These are phyloP conservation scores for Quercus phellos DNA, from an alignment of 331 rosid genomes.

Conservation along the genomic window DNA sequence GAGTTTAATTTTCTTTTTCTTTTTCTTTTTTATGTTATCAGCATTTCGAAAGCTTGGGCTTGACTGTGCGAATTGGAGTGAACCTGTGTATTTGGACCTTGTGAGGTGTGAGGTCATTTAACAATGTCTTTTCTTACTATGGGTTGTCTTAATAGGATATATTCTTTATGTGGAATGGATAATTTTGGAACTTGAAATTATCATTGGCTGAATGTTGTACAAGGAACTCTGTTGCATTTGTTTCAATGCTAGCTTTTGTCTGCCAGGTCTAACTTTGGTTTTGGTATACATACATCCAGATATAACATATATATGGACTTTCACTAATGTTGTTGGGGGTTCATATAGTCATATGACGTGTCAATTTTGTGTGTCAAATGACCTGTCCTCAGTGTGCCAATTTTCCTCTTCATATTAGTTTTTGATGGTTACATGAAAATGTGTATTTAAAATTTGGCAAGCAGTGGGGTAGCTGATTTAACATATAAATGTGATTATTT, in stretches of 20 bases:
- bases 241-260: neutral
- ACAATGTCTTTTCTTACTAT: neutral
- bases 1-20: conserved; percentile 1
- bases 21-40: conserved; percentile 22
- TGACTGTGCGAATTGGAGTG: conserved; percentile 89
- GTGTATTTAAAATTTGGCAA: neutral
- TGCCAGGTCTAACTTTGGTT: neutral
- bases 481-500: conserved; percentile 5
- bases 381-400: neutral
- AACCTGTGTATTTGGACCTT: conserved; percentile 83
- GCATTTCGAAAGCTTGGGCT: conserved; percentile 83
- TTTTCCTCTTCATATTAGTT: neutral
- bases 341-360: neutral
- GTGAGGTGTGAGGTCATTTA: conserved; percentile 40
- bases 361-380: neutral
- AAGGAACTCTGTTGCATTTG: neutral
- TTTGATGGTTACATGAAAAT: neutral
- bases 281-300: neutral
- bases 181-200: neutral
- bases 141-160: neutral
- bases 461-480: neutral
- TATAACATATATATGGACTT: neutral
- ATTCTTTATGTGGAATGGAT: neutral
- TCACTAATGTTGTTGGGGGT: neutral
- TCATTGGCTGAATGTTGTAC: neutral